Conservation (phyloP, 1,139 yeast species). For the Lodderomyces pseudojiufengensis region DNA sequence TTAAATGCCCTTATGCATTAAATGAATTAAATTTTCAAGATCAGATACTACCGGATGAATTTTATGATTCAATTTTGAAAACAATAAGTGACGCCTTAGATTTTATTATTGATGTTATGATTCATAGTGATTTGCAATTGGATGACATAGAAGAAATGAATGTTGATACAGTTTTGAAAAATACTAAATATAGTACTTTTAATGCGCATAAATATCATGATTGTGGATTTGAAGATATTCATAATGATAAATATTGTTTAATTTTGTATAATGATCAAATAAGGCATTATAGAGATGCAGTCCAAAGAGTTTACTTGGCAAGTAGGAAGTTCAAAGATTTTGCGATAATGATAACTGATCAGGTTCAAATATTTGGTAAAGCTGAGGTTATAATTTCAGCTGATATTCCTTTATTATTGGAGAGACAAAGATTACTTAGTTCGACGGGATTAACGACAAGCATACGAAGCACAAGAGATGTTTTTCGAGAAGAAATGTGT, state of each 20-base stretch:
- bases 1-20: constrained; percentile 32
- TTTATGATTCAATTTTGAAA: constrained; percentile 29
- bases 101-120: constrained; percentile 70
- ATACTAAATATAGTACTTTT: constrained; percentile 27
- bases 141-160: constrained; percentile 23
- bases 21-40: constrained; percentile 13
- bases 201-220: constrained; percentile 32
- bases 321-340: constrained; percentile 65
- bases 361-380: constrained; percentile 62
- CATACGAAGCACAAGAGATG: constrained; percentile 64
- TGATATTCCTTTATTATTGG: constrained; percentile 47
- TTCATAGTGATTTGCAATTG: constrained; percentile 39
- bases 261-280: constrained; percentile 76
- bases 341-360: constrained; percentile 69
- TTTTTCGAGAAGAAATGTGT: constrained; percentile 79
- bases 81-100: constrained; percentile 63
- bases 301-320: constrained; percentile 59
- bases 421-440: constrained; percentile 50
- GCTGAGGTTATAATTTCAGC: constrained; percentile 63
- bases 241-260: constrained; percentile 52
- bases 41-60: constrained; percentile 30
- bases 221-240: constrained; percentile 35
- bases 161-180: constrained; percentile 20
- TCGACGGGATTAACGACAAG: constrained; percentile 66
- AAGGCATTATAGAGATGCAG: constrained; percentile 72